phyloP scores from a whole-genome alignment of 306 rosid species.

The Biancaea sappan region DNA sequence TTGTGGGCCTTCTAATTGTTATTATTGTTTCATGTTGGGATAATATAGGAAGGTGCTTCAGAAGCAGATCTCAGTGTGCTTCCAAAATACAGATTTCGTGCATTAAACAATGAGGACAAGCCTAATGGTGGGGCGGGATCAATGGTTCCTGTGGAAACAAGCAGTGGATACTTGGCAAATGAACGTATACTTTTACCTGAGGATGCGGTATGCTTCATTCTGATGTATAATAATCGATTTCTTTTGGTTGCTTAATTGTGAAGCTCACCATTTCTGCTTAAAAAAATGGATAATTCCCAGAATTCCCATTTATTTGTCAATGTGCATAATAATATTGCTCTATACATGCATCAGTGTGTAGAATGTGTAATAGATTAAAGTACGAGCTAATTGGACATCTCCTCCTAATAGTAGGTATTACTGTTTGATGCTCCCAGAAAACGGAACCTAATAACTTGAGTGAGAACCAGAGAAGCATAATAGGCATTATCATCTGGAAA shows the following conservation, averaged over 20 bases:
- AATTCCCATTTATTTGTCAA: constrained; percentile 17
- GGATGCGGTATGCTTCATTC: constrained; percentile 77
- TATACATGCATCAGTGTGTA: not conserved
- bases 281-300: constrained; percentile 13
- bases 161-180: constrained; percentile 63
- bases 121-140: constrained; percentile 75
- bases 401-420: not conserved
- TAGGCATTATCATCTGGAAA: not conserved
- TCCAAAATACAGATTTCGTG: constrained; percentile 68
- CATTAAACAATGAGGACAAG: constrained; percentile 52
- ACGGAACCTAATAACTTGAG: not conserved
- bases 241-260: constrained; percentile 7
- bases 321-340: constrained; percentile 14
- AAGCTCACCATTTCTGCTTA: constrained; percentile 24
- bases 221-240: constrained; percentile 3
- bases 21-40: constrained; percentile 30
- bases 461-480: not conserved
- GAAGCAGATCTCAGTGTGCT: constrained; percentile 89
- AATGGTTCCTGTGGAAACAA: constrained; percentile 78
- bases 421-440: not conserved
- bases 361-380: not conserved
- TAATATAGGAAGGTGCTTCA: constrained; percentile 84
- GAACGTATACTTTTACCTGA: constrained; percentile 71
- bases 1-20: constrained; percentile 33
- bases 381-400: not conserved